These are phyloP conservation scores for Calophaca sinica DNA, from an alignment of 306 rosid species.

Conservation along the genomic window DNA sequence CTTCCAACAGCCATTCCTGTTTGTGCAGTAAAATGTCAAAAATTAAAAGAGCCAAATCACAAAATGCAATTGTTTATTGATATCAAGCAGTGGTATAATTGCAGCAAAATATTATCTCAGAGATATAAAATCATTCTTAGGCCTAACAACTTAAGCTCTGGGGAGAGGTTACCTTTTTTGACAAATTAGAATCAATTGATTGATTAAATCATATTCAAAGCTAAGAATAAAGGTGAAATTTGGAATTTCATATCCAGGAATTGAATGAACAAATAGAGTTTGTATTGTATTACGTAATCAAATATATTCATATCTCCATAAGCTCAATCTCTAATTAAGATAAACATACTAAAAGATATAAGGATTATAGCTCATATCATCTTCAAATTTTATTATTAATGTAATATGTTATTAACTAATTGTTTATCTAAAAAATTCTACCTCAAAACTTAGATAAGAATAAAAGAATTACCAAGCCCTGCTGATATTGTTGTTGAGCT, in stretches of 20 bases:
- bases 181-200: neutral
- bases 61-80: neutral
- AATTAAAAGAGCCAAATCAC: conserved; percentile 30
- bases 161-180: neutral
- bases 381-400: conserved; percentile 2
- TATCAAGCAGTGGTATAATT: neutral
- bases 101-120: conserved; percentile 18
- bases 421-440: neutral
- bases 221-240: neutral
- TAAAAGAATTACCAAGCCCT: conserved; percentile 72
- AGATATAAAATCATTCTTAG: neutral
- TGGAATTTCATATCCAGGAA: neutral
- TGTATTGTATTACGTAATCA: conserved; percentile 1
- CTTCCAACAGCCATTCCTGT: conserved; percentile 97
- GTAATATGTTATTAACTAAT: neutral
- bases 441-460: conserved; percentile 11
- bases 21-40: conserved; percentile 36
- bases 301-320: neutral
- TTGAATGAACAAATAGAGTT: neutral
- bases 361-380: neutral
- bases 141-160: neutral
- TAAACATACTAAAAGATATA: conserved; percentile 2
- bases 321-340: neutral
- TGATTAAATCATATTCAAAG: neutral
- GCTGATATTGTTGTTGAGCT: conserved; percentile 98